Evolutionary conservation across 768 basidiomycete species (phyloP).

Genomic region (Amanita fuliginea): DNA sequence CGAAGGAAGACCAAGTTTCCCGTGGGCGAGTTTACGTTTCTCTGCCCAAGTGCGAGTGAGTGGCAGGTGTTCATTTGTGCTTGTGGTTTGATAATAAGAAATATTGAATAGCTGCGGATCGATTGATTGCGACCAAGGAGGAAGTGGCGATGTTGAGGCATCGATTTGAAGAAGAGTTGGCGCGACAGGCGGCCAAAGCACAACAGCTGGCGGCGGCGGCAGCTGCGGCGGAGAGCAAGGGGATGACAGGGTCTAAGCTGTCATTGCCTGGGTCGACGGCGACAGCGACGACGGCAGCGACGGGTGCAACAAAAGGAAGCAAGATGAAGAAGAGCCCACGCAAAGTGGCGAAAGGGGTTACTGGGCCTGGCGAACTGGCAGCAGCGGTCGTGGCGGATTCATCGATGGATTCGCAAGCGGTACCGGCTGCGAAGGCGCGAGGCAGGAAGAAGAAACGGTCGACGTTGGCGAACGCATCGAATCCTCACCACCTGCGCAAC

Average conservation of each 20-base stretch:
- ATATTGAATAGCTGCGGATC: slow-evolving; percentile 48
- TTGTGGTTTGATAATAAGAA: slow-evolving; percentile 7
- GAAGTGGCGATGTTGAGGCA: slow-evolving; percentile 56
- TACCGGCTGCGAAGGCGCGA: not conserved
- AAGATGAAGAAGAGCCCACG: not conserved
- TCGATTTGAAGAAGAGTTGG: slow-evolving; percentile 66
- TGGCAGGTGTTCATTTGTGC: slow-evolving; percentile 21
- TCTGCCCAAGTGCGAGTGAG: slow-evolving; percentile 63
- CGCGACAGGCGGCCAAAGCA: slow-evolving; percentile 54
- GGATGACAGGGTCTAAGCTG: not conserved
- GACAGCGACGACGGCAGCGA: not conserved
- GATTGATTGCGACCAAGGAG: slow-evolving; percentile 54
- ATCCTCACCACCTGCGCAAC: slow-evolving; percentile 92
- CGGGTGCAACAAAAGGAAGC: not conserved
- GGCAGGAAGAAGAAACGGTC: slow-evolving; percentile 91
- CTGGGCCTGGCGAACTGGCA: not conserved
- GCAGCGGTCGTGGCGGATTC: not conserved
- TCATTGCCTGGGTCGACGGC: not conserved
- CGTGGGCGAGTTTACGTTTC: slow-evolving; percentile 45
- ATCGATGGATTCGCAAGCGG: not conserved
- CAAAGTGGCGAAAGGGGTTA: not conserved
- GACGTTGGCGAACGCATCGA: slow-evolving; percentile 84
- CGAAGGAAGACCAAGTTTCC: slow-evolving; percentile 24
- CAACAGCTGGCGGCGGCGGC: slow-evolving; percentile 38
- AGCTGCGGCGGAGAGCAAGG: not conserved